These are phyloP conservation scores for Aquilaria sinensis DNA, from an alignment of 345 rosid genomes.

Conservation along the genomic window DNA sequence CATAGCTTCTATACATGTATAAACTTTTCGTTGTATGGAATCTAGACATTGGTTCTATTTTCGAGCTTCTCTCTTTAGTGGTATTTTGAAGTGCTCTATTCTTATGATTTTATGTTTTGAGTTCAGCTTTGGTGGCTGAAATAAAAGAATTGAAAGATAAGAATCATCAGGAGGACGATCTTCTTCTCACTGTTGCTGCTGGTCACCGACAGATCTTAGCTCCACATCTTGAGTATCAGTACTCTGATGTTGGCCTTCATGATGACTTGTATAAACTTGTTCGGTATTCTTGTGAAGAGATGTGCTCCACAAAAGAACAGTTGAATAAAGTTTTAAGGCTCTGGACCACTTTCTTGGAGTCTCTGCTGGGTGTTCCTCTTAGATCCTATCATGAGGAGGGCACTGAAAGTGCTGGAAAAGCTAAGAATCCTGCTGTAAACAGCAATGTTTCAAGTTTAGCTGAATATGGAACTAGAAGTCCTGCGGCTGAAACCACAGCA, in stretches of 20 bases:
- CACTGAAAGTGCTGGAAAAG: conserved; percentile 38
- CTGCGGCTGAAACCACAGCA: conserved; percentile 20
- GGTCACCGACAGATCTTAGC: conserved; percentile 54
- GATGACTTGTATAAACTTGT: conserved; percentile 77
- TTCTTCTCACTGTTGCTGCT: conserved; percentile 59
- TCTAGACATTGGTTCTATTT: neutral
- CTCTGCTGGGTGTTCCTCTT: conserved; percentile 55
- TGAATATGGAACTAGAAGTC: conserved; percentile 31
- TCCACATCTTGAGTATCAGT: conserved; percentile 61
- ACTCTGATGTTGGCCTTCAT: conserved; percentile 50
- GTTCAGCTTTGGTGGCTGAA: conserved; percentile 68
- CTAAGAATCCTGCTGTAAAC: conserved; percentile 15
- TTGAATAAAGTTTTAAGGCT: conserved; percentile 65
- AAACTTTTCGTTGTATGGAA: neutral
- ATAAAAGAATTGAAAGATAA: conserved; percentile 80
- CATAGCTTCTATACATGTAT: neutral
- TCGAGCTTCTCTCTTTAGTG: neutral
- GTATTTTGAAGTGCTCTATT: too few species aligned
- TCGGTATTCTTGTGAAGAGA: conserved; percentile 83
- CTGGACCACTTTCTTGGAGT: conserved; percentile 77
- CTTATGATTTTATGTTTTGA: neutral
- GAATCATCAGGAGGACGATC: conserved; percentile 64
- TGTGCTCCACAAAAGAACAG: conserved; percentile 85
- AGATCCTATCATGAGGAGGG: conserved; percentile 28
- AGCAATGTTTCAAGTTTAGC: conserved; percentile 33